Conservation (phyloP, 257 asterid genomes). For the Solanum gandarillasii region DNA sequence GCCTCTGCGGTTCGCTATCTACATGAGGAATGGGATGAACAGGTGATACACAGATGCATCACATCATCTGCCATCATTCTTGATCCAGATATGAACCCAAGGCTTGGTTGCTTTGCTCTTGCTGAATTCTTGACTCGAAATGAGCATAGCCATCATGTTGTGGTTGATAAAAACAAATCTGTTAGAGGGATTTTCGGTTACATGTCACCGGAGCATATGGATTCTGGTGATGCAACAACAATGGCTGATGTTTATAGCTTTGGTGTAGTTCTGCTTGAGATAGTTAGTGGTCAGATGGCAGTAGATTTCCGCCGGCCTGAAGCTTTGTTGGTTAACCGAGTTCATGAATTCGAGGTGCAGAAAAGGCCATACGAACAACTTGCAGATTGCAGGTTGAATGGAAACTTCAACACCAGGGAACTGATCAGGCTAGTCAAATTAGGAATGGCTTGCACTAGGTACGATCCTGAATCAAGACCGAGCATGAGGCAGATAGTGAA, state of each 20-base stretch:
- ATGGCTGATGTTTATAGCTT: constrained; percentile 90
- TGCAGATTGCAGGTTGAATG: constrained; percentile 62
- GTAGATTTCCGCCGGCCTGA: constrained; percentile 64
- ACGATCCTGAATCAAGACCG: constrained; percentile 58
- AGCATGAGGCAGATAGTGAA: constrained; percentile 75
- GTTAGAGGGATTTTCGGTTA: constrained; percentile 81
- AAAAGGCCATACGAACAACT: constrained; percentile 38
- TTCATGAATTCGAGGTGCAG: constrained; percentile 34
- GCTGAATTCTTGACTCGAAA: constrained; percentile 81
- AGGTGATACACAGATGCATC: constrained; percentile 77
- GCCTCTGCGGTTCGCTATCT: constrained; percentile 83
- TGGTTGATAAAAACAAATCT: constrained; percentile 40
- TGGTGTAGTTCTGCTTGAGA: constrained; percentile 80
- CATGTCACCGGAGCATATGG: constrained; percentile 73
- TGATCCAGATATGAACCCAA: constrained; percentile 71
- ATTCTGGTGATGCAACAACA: constrained; percentile 70
- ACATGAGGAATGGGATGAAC: constrained; percentile 99
- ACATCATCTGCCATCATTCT: constrained; percentile 75
- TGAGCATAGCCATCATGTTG: constrained; percentile 53
- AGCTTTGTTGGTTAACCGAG: constrained; percentile 48
- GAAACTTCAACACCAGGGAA: constrained; percentile 44
- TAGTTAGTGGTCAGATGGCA: constrained; percentile 64
- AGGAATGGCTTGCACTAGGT: constrained; percentile 69
- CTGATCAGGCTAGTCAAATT: constrained; percentile 54
- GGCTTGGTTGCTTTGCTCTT: constrained; percentile 82